Evolutionary conservation across 768 basidiomycete species (phyloP).

Genomic region (Tulasnella sp.): DNA sequence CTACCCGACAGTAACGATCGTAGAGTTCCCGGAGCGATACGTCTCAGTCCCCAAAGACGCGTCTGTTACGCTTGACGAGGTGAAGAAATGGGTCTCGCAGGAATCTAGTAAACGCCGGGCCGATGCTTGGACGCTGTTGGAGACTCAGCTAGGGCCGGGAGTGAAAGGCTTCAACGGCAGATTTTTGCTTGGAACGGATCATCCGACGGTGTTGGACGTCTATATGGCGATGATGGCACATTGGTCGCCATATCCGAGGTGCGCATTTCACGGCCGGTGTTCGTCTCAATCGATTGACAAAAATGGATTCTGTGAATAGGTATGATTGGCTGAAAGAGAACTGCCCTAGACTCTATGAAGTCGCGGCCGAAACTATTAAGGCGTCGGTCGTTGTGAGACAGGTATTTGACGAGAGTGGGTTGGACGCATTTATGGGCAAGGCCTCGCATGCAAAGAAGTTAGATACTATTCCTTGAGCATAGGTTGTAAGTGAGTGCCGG

Average conservation of each 20-base stretch:
- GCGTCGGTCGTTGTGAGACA: not conserved
- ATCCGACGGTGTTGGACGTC: slow-evolving; percentile 22
- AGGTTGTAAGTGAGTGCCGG: not conserved
- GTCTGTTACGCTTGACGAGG: not conserved
- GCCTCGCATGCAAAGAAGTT: slow-evolving; percentile 5
- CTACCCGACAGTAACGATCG: slow-evolving; percentile 19
- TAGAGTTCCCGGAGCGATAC: slow-evolving; percentile 24
- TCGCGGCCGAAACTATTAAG: slow-evolving; percentile 11
- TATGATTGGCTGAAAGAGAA: slow-evolving; percentile 22
- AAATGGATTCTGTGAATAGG: not conserved
- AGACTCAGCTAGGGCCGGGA: not conserved
- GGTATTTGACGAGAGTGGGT: slow-evolving; percentile 19
- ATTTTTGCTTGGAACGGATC: slow-evolving; percentile 23
- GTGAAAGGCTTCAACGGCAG: slow-evolving; percentile 4
- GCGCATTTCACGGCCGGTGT: too few species aligned
- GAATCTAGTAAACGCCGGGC: not conserved
- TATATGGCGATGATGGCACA: slow-evolving; percentile 20
- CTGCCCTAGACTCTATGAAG: slow-evolving; percentile 13
- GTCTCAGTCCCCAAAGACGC: slow-evolving; percentile 15
- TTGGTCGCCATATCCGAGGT: slow-evolving; percentile 22
- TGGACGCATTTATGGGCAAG: slow-evolving; percentile 15
- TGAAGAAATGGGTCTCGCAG: slow-evolving; percentile 9
- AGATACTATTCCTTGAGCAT: slow-evolving; percentile 5
- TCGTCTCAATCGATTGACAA: not conserved
- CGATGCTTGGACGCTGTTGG: slow-evolving; percentile 21